Evolutionary conservation across 257 asterid genomes (phyloP).

Genomic region (Voacanga thouarsii): DNA sequence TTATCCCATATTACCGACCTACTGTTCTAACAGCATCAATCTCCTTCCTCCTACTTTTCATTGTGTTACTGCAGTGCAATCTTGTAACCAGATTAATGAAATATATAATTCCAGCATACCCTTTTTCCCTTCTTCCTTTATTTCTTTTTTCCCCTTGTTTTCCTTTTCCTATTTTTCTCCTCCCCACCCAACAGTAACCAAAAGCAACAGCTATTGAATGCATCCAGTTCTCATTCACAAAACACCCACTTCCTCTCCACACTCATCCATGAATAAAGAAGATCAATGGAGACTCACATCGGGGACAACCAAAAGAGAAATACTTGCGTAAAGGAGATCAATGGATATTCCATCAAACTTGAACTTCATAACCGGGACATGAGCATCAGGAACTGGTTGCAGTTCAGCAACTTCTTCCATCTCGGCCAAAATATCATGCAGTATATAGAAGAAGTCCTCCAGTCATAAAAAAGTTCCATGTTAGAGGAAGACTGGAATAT

Average conservation of each 20-base stretch:
- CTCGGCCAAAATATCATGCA: slow-evolving; percentile 68
- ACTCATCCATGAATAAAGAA: background rate
- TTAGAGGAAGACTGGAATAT: slow-evolving; percentile 11
- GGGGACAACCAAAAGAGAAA: slow-evolving; percentile 79
- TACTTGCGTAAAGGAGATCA: slow-evolving; percentile 94
- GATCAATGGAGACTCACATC: slow-evolving; percentile 60
- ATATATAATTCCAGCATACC: background rate
- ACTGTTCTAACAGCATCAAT: no score
- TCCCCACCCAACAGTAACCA: background rate
- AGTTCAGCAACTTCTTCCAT: slow-evolving; percentile 84
- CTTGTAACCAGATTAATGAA: background rate
- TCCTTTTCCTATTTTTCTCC: background rate
- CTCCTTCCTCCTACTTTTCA: no score
- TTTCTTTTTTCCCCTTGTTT: no score
- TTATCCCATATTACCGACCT: no score
- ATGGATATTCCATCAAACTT: slow-evolving; percentile 94
- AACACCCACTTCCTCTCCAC: background rate
- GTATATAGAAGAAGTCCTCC: slow-evolving; percentile 80
- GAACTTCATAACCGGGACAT: slow-evolving; percentile 94
- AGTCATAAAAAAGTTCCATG: slow-evolving; percentile 25
- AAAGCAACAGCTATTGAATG: background rate
- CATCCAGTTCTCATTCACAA: background rate
- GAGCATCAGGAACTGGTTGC: slow-evolving; percentile 98
- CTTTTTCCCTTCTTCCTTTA: background rate
- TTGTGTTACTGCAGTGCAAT: background rate